These are phyloP conservation scores for Bruguiera parviflora DNA, from an alignment of 345 rosid species.

Conservation along the genomic window DNA sequence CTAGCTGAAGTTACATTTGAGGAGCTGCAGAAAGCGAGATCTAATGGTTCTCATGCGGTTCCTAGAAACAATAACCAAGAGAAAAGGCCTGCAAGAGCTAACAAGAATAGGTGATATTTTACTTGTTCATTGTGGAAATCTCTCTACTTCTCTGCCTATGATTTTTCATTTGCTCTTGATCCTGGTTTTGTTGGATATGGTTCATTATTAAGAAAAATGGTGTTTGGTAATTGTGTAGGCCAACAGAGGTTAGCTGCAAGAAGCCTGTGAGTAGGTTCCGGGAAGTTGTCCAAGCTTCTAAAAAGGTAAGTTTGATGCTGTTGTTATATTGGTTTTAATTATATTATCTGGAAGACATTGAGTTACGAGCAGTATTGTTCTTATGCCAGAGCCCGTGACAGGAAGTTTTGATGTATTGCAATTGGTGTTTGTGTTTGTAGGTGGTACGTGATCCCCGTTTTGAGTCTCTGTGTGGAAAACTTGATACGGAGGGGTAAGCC, in stretches of 20 bases:
- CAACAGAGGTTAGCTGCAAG: conserved; percentile 67
- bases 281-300: conserved; percentile 74
- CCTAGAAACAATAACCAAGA: conserved; percentile 30
- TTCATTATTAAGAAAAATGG: not conserved
- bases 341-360: not conserved
- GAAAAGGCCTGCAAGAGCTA: conserved; percentile 52
- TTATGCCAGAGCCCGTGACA: not conserved
- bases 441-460: conserved; percentile 77
- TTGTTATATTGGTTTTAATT: not conserved
- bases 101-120: conserved; percentile 57
- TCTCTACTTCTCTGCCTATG: not conserved
- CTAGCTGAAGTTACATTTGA: conserved; percentile 70
- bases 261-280: conserved; percentile 73
- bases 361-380: not conserved
- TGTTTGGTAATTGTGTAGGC: conserved; percentile 34
- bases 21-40: conserved; percentile 65
- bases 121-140: not conserved
- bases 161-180: not conserved
- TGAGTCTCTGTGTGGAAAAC: conserved; percentile 55
- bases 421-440: conserved; percentile 27
- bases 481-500: conserved; percentile 64
- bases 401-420: not conserved
- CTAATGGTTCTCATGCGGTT: conserved; percentile 63
- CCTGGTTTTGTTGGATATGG: not conserved
- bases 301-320: conserved; percentile 35